Percentiles rank a stretch among this genome's conserved stretches.
Evolutionary conservation across 106 monocot genomes (phyloP).

Genomic region (Platanthera guangdongensis): DNA sequence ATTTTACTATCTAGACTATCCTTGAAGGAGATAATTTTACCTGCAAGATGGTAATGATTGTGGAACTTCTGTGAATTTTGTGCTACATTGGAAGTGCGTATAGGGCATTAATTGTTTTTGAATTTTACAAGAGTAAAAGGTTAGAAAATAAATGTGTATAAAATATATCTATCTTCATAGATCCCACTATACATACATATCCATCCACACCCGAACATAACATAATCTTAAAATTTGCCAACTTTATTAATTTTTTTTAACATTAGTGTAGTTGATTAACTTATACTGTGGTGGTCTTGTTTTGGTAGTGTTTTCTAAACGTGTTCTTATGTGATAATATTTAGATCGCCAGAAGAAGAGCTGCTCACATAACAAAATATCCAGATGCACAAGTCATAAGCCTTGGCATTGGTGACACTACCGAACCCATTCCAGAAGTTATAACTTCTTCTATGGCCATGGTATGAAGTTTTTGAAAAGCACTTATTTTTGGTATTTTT

Average conservation of each 20-base stretch:
- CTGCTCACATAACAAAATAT: conserved; percentile 46
- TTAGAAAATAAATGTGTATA: background rate
- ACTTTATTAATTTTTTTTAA: background rate
- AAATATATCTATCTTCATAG: background rate
- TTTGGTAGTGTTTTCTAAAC: background rate
- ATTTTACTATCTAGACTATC: background rate
- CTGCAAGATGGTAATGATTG: background rate
- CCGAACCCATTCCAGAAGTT: conserved; percentile 85
- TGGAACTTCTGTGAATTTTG: background rate
- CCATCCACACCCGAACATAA: background rate
- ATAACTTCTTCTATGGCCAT: conserved; percentile 74
- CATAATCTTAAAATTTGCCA: background rate
- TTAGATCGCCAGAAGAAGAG: conserved; percentile 74
- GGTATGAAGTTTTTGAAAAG: conserved; percentile 22
- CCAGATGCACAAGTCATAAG: conserved; percentile 77
- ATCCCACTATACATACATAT: background rate
- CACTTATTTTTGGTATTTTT: background rate
- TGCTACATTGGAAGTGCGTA: background rate
- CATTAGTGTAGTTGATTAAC: background rate
- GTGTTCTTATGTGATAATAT: conserved; percentile 1
- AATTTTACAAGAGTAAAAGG: background rate
- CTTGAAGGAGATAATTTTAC: background rate
- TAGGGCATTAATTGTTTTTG: background rate
- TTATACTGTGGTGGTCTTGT: background rate
- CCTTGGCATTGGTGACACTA: conserved; percentile 88